Base-by-base conservation (phyloP, 192 early-diverging fungal genomes). In the Spinellus fusiger region DNA sequence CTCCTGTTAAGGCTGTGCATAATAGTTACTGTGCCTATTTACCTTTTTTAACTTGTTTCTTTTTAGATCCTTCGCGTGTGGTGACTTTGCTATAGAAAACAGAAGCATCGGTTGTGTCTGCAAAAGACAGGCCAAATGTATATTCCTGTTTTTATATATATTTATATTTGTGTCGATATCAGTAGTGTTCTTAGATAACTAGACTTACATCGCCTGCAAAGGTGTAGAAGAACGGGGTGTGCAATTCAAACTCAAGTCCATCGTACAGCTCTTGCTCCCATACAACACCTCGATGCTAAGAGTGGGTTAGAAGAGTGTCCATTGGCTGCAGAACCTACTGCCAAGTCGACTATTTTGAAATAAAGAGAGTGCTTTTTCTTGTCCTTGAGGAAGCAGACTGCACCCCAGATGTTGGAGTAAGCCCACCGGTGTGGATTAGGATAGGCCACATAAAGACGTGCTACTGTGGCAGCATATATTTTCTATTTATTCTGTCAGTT, bases 181-280 rank as follows among this genome's bases (percentile, higher is more conserved):
- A 57, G 28, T 13, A 46, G 22, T 28, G 15, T 28, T 35, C 10
- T 15, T 7, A 59, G 46, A 46, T 49, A 56, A 2, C 37, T 15
- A 26, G 0, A 47, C 77, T 69, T 76, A 84, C 82, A 70, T 89
- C 87, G 25, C 81, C 73, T n/a, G 80, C 66, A 73, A 91, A 85
- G 6, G 85, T 86, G 52, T 79, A 84, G 64, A 91, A 91, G 66
- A 82, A 89, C 2, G 81, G 81, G 26, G 65, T 65, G 20, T 86
- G 77, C 52, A 79, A 68, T 13, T 56, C 66, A 56, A 84, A 82
- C 53, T 87, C 79, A 74, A 91, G 89, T 47, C 79, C 80, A 57
- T 86, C 79, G 64, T 88, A 89, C 16, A 91, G 61, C 73, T 91
- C 89, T 65, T 91, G 89, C 62, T 91, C 89, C 89, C 89, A 91